Evolutionary conservation across 2,329 filamentous ascomycete species (phyloP).

Genomic region (Fusarium citri): DNA sequence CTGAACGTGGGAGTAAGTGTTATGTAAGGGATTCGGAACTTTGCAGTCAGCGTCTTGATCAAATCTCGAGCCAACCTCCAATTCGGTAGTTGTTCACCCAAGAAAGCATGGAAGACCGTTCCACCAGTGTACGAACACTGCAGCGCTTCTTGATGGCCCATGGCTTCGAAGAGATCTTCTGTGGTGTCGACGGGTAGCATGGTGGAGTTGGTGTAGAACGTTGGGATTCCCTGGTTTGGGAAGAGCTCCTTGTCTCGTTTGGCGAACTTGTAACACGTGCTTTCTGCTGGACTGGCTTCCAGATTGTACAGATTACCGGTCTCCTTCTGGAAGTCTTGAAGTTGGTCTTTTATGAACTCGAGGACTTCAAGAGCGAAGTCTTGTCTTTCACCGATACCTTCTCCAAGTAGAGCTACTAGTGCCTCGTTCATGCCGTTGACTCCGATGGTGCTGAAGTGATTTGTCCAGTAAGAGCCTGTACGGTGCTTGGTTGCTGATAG

Average conservation of each 20-base stretch:
- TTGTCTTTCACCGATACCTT: slow-evolving; percentile 5
- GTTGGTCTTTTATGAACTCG: slow-evolving; percentile 38
- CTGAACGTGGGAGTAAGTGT: slow-evolving; percentile 43
- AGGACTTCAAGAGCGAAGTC: slow-evolving; percentile 29
- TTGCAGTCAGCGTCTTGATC: slow-evolving; percentile 35
- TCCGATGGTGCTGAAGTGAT: slow-evolving; percentile 44
- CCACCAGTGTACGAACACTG: slow-evolving; percentile 43
- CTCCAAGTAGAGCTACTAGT: slow-evolving; percentile 6
- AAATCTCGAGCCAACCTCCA: slow-evolving; percentile 39
- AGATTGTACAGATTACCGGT: slow-evolving; percentile 40
- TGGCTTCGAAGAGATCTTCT: slow-evolving; percentile 40
- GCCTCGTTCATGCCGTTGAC: slow-evolving; percentile 43
- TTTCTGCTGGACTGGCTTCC: slow-evolving; percentile 41
- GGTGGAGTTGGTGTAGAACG: slow-evolving; percentile 42
- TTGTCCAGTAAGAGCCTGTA: slow-evolving; percentile 42
- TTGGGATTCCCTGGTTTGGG: slow-evolving; percentile 12
- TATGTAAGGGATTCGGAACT: slow-evolving; percentile 40
- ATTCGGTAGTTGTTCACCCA: slow-evolving; percentile 33
- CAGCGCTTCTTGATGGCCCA: slow-evolving; percentile 35
- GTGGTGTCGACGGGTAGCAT: slow-evolving; percentile 41
- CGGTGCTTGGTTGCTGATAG: slow-evolving; percentile 36
- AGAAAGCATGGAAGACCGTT: slow-evolving; percentile 42
- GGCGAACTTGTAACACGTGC: slow-evolving; percentile 44
- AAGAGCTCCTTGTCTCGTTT: slow-evolving; percentile 36
- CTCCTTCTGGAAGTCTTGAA: slow-evolving; percentile 36